A percentile compares a stretch with the other conserved stretches of the same genome.
Conservation (phyloP, 2,329 filamentous ascomycete genomes). For the Neonectria coccinea region DNA sequence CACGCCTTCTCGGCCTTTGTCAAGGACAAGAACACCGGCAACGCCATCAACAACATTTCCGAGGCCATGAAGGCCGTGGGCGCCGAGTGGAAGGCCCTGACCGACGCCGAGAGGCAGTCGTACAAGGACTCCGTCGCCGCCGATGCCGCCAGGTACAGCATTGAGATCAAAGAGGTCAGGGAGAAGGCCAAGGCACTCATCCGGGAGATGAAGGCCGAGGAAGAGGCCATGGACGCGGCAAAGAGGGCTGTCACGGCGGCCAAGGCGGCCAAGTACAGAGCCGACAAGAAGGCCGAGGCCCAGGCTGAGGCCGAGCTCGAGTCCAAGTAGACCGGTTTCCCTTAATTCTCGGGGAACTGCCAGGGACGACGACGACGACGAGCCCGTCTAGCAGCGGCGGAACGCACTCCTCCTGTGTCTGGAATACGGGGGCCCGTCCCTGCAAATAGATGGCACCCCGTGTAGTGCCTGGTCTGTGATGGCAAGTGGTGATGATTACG, state of each 20-base stretch:
- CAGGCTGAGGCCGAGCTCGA: slow-evolving; percentile 12
- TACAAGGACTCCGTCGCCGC: slow-evolving; percentile 50
- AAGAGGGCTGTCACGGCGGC: slow-evolving; percentile 23
- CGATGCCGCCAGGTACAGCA: slow-evolving; percentile 29
- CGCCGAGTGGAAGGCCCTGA: slow-evolving; percentile 58
- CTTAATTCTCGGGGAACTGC: not conserved
- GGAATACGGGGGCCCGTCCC: slow-evolving; percentile 16
- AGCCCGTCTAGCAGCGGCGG: not conserved
- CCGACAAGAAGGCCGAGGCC: slow-evolving; percentile 1
- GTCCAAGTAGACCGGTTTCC: not conserved
- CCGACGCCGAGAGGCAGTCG: slow-evolving; percentile 55
- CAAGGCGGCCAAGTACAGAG: slow-evolving; percentile 4
- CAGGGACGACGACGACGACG: not conserved
- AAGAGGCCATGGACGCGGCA: slow-evolving; percentile 38
- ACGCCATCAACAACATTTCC: not conserved
- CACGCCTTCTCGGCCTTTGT: slow-evolving; percentile 53
- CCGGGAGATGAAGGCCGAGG: slow-evolving; percentile 34
- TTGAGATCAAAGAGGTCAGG: slow-evolving; percentile 41
- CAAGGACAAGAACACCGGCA: slow-evolving; percentile 43
- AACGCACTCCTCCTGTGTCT: not conserved
- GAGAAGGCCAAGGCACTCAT: slow-evolving; percentile 48
- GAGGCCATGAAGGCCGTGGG: slow-evolving; percentile 44
- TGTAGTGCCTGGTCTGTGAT: slow-evolving; percentile 1
- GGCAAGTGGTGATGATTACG: slow-evolving; percentile 1
- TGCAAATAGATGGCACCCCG: slow-evolving; percentile 6